phyloP scores from a whole-genome alignment of 768 basidiomycete genomes.

The Coprinellus micaceus region DNA sequence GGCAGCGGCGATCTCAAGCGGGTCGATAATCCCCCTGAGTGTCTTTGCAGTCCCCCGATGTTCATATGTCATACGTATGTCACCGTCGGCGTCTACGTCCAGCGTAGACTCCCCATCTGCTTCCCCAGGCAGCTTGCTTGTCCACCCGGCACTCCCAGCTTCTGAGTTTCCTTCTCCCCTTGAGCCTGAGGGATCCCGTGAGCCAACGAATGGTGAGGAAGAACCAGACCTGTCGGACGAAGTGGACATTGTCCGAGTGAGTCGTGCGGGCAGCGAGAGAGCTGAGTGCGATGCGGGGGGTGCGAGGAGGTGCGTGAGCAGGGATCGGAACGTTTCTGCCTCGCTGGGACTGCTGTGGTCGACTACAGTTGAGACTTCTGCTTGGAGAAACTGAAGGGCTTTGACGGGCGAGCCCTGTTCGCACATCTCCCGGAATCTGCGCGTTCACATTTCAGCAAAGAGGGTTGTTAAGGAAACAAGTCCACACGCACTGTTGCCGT shows the following conservation, averaged over 20 bases:
- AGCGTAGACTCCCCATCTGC: slow-evolving; percentile 7
- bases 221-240: slow-evolving; percentile 8
- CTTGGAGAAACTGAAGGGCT: slow-evolving; percentile 70
- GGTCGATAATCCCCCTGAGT: slow-evolving; percentile 27
- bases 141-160: slow-evolving; percentile 23
- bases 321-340: slow-evolving; percentile 55
- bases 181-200: slow-evolving; percentile 1
- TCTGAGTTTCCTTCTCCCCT: slow-evolving; percentile 22
- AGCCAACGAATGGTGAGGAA: slow-evolving; percentile 39
- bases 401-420: slow-evolving; percentile 56
- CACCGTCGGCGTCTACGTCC: slow-evolving; percentile 17
- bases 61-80: neutral
- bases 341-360: slow-evolving; percentile 64
- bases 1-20: slow-evolving; percentile 14
- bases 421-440: slow-evolving; percentile 82
- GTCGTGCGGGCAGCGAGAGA: slow-evolving; percentile 4
- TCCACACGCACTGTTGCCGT: slow-evolving; percentile 59
- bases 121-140: slow-evolving; percentile 32
- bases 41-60: slow-evolving; percentile 16
- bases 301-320: slow-evolving; percentile 61
- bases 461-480: no score
- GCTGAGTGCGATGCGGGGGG: slow-evolving; percentile 25
- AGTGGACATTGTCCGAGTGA: neutral
- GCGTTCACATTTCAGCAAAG: no score
- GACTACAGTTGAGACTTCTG: slow-evolving; percentile 65